These are phyloP conservation scores for Triadica sebifera DNA, from an alignment of 345 rosid genomes.

Conservation along the genomic window DNA sequence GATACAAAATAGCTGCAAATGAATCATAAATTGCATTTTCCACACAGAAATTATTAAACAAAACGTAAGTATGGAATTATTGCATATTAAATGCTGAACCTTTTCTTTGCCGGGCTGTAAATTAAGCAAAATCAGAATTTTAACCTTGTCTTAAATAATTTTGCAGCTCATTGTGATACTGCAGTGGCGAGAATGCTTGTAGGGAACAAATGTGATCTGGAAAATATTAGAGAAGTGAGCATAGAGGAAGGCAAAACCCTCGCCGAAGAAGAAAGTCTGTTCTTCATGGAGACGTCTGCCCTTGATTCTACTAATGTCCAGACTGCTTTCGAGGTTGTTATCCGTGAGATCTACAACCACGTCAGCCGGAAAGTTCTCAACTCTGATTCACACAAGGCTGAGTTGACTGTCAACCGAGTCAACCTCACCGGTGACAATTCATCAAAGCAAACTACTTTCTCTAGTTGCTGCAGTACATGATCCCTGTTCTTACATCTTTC, in stretches of 20 bases:
- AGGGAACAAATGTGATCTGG: conserved; percentile 90
- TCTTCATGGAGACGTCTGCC: conserved; percentile 97
- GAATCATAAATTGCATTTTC: background rate
- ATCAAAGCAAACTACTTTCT: conserved; percentile 21
- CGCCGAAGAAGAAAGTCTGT: conserved; percentile 74
- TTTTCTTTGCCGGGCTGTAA: no score
- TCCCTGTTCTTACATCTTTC: conserved; percentile 11
- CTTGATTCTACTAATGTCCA: conserved; percentile 79
- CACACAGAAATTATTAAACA: no score
- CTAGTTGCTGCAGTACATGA: conserved; percentile 23
- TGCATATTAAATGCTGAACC: background rate
- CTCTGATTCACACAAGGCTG: conserved; percentile 76
- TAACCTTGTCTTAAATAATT: background rate
- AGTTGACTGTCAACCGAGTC: conserved; percentile 63
- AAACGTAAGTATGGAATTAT: background rate
- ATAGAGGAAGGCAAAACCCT: conserved; percentile 71
- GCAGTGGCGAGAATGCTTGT: conserved; percentile 78
- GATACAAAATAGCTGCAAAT: background rate
- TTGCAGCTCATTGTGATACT: conserved; percentile 81
- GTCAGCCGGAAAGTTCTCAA: conserved; percentile 60
- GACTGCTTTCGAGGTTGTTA: conserved; percentile 82
- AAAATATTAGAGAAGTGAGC: conserved; percentile 67
- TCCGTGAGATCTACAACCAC: conserved; percentile 74
- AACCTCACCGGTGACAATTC: conserved; percentile 43
- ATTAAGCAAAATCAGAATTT: no score